A percentile compares a stretch with the other conserved stretches of the same genome.
These are phyloP conservation scores for Trichomonas tenax DNA, from an alignment of 208 protist species.

Conservation along the genomic window DNA sequence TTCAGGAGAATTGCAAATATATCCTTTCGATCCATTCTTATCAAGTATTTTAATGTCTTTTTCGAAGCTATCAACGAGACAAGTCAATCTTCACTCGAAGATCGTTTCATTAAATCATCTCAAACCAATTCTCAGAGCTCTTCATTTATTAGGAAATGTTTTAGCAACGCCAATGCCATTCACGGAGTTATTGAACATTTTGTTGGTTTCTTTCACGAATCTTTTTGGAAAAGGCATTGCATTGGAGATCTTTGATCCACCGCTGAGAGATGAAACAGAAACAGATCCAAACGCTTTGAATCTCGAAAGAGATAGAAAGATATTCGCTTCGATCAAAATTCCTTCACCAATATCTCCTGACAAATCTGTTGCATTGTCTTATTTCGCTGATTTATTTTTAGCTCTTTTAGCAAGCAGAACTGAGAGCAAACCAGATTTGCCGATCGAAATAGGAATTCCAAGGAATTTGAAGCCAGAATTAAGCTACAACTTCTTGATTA, in stretches of 20 bases:
- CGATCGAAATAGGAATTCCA: not conserved
- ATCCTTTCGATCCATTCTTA: not conserved
- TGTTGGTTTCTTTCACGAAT: not conserved
- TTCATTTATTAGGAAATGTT: not conserved
- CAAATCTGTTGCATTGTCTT: not conserved
- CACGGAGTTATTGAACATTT: not conserved
- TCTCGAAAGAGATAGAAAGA: conserved; percentile 17
- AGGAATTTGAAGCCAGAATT: not conserved
- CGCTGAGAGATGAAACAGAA: not conserved
- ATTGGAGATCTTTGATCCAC: not conserved
- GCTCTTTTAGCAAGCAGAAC: not conserved
- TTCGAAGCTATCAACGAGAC: not conserved
- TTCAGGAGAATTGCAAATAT: not conserved
- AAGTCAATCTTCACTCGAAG: not conserved
- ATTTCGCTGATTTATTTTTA: not conserved
- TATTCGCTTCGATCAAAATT: conserved; percentile 8
- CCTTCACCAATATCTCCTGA: not conserved
- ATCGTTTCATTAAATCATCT: not conserved
- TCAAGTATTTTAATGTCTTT: not conserved
- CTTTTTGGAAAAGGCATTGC: not conserved
- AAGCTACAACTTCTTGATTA: not conserved
- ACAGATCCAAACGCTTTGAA: not conserved
- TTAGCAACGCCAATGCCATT: not conserved
- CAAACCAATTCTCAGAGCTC: not conserved
- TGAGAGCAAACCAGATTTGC: not conserved